phyloP scores from a whole-genome alignment of 164 flowering plant species.

The Akebia trifoliata region DNA sequence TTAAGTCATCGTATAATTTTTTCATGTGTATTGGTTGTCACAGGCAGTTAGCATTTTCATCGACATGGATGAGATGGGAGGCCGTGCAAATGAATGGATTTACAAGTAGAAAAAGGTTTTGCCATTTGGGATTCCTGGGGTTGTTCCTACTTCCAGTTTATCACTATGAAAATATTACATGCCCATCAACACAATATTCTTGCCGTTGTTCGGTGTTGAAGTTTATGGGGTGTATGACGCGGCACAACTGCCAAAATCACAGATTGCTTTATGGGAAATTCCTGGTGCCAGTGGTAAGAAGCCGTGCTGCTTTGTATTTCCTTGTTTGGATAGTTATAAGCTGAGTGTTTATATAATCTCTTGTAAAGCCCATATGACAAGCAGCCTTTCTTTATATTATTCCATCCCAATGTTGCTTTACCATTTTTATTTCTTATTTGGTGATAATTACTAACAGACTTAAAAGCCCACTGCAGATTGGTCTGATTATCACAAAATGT shows the following conservation, averaged over 20 bases:
- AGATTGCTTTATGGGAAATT: background rate
- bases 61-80: conserved; percentile 95
- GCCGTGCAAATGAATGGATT: conserved; percentile 93
- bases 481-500: too few species aligned
- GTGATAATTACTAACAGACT: too few species aligned
- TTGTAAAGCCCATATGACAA: too few species aligned
- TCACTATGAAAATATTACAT: background rate
- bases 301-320: too few species aligned
- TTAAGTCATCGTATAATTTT: background rate
- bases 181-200: background rate
- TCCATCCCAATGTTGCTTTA: too few species aligned
- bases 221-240: background rate
- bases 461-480: too few species aligned
- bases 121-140: background rate
- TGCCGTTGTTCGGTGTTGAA: background rate
- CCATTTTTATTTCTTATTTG: too few species aligned
- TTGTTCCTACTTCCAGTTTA: background rate
- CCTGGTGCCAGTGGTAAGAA: too few species aligned
- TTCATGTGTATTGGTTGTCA: conserved; percentile 4
- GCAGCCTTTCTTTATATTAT: too few species aligned
- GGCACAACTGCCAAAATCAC: too few species aligned
- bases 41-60: conserved; percentile 98
- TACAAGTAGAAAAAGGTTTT: conserved; percentile 52
- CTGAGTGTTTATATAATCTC: too few species aligned
- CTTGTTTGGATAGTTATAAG: too few species aligned